Conservation (phyloP, 2,329 filamentous ascomycete genomes). For the Xylariaceae sp. region DNA sequence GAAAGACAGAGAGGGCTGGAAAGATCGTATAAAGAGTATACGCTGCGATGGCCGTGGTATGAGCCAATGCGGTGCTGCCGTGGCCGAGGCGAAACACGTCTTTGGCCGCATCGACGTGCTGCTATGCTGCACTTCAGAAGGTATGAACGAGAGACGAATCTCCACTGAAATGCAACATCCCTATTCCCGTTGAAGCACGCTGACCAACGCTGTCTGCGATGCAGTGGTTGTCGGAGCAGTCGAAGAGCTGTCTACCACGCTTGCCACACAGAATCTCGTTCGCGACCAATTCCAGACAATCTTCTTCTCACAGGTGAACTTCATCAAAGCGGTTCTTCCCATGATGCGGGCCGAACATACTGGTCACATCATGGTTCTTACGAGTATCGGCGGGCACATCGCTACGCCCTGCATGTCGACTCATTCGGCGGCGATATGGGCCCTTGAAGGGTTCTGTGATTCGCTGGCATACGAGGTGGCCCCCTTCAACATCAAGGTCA, state of each 20-base stretch:
- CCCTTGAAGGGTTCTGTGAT: constrained; percentile 92
- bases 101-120: constrained; percentile 89
- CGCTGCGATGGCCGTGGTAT: constrained; percentile 57
- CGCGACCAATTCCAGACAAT: constrained; percentile 90
- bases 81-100: constrained; percentile 77
- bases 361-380: constrained; percentile 85
- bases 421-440: constrained; percentile 91
- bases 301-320: constrained; percentile 94
- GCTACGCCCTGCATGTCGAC: constrained; percentile 87
- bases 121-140: constrained; percentile 83
- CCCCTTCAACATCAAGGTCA: constrained; percentile 94
- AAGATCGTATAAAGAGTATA: constrained; percentile 65
- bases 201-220: constrained; percentile 14
- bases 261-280: constrained; percentile 69
- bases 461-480: constrained; percentile 93
- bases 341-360: constrained; percentile 72
- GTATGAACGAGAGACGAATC: constrained; percentile 39
- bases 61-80: constrained; percentile 73
- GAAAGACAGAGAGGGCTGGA: constrained; percentile 71
- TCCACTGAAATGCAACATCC: neutral
- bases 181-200: constrained; percentile 4
- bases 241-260: constrained; percentile 75
- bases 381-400: constrained; percentile 85
- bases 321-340: constrained; percentile 83
- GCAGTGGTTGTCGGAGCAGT: constrained; percentile 81